Percentiles rank a stretch among this genome's conserved stretches.
These are phyloP conservation scores for Botrytis sinoallii DNA, from an alignment of 2,329 filamentous ascomycete genomes.

Conservation along the genomic window DNA sequence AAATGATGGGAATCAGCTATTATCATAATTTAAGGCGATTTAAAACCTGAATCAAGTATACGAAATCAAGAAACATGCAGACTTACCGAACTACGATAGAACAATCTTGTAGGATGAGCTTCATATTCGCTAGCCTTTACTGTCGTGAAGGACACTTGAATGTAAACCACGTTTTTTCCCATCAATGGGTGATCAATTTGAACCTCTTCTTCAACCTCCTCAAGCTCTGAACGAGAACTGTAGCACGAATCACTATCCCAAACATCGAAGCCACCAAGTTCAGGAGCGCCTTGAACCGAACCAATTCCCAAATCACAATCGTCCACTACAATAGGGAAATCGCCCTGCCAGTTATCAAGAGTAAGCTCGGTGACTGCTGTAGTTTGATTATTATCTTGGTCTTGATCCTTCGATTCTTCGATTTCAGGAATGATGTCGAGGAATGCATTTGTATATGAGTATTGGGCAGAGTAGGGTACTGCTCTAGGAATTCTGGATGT, in stretches of 20 bases:
- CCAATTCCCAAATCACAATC: too few relatives aligned
- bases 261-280: not conserved
- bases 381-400: not conserved
- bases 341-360: not conserved
- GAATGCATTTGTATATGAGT: not conserved
- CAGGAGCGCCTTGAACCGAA: not conserved
- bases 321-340: not conserved
- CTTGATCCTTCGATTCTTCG: not conserved
- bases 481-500: not conserved
- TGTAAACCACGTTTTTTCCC: not conserved
- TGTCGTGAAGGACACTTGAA: not conserved
- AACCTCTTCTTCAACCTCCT: not conserved
- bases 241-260: not conserved
- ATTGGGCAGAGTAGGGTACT: not conserved
- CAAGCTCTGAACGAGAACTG: not conserved
- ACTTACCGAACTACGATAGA: not conserved
- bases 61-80: not conserved
- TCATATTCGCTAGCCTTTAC: not conserved
- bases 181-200: not conserved
- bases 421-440: not conserved
- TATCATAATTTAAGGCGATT: fast-evolving
- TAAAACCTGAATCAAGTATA: not conserved
- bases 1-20: not conserved
- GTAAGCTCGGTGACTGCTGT: not conserved
- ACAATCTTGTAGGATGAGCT: not conserved